Percentiles rank a stretch among this genome's conserved stretches.
Evolutionary conservation across 2,329 filamentous ascomycete species (phyloP).

Genomic region (Claviceps quebecensis): DNA sequence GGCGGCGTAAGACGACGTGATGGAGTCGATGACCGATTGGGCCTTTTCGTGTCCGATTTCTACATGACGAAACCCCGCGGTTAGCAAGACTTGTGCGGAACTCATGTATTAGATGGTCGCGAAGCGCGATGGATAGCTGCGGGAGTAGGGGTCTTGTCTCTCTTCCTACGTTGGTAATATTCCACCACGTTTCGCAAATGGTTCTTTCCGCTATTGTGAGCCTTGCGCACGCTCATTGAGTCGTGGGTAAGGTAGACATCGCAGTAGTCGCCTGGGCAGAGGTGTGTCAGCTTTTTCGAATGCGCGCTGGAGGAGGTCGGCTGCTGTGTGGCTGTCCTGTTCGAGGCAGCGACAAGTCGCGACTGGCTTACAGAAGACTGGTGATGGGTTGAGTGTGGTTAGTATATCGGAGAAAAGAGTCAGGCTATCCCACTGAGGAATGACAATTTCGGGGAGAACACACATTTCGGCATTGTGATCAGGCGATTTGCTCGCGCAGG

Average conservation of each 20-base stretch:
- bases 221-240: slow-evolving; percentile 98
- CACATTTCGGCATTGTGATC: slow-evolving; percentile 6
- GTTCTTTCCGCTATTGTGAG: slow-evolving; percentile 92
- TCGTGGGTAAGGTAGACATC: slow-evolving; percentile 99
- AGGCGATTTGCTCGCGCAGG: no score
- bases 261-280: slow-evolving; percentile 67
- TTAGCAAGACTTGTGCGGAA: no score
- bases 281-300: slow-evolving; percentile 17
- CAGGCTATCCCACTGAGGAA: no score
- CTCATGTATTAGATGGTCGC: no score
- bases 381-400: background rate
- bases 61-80: slow-evolving; percentile 17
- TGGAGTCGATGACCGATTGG: slow-evolving; percentile 95
- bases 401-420: no score
- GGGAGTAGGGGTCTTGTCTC: no score
- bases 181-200: slow-evolving; percentile 95
- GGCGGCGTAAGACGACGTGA: slow-evolving; percentile 87
- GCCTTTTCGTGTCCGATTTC: slow-evolving; percentile 98
- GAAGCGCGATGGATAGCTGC: background rate
- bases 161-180: slow-evolving; percentile 75
- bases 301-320: background rate
- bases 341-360: background rate
- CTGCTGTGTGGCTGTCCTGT: background rate
- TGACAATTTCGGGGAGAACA: background rate
- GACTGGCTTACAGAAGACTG: slow-evolving; percentile 17